A percentile compares a stretch with the other conserved stretches of the same genome.
Evolutionary conservation across 1,284 basidiomycete species (phyloP).

Genomic region (Ustilago hordei): DNA sequence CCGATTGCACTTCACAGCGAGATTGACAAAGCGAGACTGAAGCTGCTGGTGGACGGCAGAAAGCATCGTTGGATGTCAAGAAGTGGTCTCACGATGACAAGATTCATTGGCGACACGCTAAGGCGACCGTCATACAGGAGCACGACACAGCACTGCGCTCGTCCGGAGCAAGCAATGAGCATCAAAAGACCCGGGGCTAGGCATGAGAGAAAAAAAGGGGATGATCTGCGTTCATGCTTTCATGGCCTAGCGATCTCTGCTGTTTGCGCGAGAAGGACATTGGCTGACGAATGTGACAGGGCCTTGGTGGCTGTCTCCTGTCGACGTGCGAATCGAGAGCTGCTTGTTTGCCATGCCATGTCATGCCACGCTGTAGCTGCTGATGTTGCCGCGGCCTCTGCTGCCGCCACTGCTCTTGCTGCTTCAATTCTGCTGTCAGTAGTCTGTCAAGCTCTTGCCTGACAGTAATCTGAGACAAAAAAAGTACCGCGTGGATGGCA

Average conservation of each 20-base stretch:
- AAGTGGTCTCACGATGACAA: background rate
- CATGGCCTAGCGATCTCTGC: background rate
- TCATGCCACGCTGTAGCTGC: background rate
- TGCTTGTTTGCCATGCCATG: conserved; percentile 3
- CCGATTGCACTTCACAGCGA: no score
- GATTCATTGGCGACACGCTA: background rate
- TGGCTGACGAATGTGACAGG: background rate
- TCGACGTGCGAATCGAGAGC: background rate
- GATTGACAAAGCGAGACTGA: no score
- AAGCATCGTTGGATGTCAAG: no score
- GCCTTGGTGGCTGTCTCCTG: background rate
- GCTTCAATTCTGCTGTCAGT: background rate
- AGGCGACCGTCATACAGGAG: background rate
- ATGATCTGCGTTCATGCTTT: conserved; percentile 11
- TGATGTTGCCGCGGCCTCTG: background rate
- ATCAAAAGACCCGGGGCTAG: background rate
- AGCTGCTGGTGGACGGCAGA: no score
- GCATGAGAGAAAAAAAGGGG: background rate
- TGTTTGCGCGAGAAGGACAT: background rate
- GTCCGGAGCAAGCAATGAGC: background rate
- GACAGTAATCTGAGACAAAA: background rate
- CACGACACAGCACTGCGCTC: background rate
- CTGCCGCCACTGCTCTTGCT: background rate
- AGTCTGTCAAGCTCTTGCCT: background rate
- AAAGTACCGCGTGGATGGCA: background rate